Base-by-base conservation (phyloP, 257 asterid species). In the Rehmannia glutinosa region DNA sequence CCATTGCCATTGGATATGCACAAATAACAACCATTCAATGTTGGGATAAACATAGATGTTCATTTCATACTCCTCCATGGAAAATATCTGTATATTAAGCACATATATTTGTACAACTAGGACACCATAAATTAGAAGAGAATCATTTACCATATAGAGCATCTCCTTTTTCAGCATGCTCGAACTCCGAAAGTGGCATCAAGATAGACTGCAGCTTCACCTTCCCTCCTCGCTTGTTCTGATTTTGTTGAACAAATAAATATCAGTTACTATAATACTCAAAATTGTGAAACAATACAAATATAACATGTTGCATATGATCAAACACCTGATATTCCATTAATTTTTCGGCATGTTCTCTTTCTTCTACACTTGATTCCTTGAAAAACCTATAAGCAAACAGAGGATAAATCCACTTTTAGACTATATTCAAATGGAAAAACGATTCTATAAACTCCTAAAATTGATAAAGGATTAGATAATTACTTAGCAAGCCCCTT, bases 401-500 rank as follows among this genome's bases (percentile, higher is more conserved):
- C 20, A 52, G 30, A 21, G 6, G 47, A 65, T 23, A 53, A 64
- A 45, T 43, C 42, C 62, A 47, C 1, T 8, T 49, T 51, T 3
- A 25, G 3, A 10, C 10, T 5, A 25, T 13, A 53, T 27, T 1
- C 1, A 53, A n/a, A 53, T 53, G 38, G 9, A 53, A 24, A 13
- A 24, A 2, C 19, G 1, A 53, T 53, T 53, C 35, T 23, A 11
- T 24, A 13, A n/a, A 12, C 16, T 13, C 8, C 12, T 1, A 53
- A 24, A 32, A 53, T 13, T 10, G 21, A 11, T 1, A 23, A 11
- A n/a, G 57, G 35, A 0, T 15, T 12, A n/a, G 35, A 23, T 11
- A 53, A 23, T 76, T 82, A 89, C 96, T 85, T 87, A 15, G 96
- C 96, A 8, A 89, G 90, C 27, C 96, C 96, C 80, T 84, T 87